These are phyloP conservation scores for Ceriops tagal DNA, from an alignment of 345 rosid species.

Conservation along the genomic window DNA sequence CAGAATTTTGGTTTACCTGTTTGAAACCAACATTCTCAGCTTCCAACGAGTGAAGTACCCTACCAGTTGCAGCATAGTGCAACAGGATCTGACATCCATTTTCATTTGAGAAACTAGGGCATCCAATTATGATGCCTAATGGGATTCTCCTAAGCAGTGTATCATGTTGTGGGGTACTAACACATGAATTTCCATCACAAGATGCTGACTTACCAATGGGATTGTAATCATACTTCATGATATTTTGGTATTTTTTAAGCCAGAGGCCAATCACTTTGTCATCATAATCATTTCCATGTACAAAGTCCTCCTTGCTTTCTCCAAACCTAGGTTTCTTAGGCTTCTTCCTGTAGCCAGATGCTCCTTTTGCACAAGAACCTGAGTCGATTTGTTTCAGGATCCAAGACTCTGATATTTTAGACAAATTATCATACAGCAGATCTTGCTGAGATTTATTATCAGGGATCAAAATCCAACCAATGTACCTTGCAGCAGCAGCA, in stretches of 20 bases:
- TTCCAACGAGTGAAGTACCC: conserved; percentile 22
- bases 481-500: conserved; percentile 59
- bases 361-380: conserved; percentile 22
- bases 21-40: conserved; percentile 19
- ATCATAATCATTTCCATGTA: conserved; percentile 23
- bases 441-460: conserved; percentile 41
- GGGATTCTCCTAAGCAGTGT: conserved; percentile 51
- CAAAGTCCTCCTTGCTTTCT: conserved; percentile 13
- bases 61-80: conserved; percentile 68
- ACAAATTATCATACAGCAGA: conserved; percentile 43
- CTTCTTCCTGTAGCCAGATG: conserved; percentile 33
- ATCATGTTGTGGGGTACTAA: conserved; percentile 24
- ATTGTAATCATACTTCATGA: conserved; percentile 19
- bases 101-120: conserved; percentile 34
- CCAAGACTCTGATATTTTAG: conserved; percentile 50
- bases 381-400: conserved; percentile 26
- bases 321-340: conserved; percentile 37
- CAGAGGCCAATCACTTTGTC: conserved; percentile 33
- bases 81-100: conserved; percentile 54
- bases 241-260: conserved; percentile 49
- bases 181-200: conserved; percentile 17
- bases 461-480: conserved; percentile 69
- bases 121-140: conserved; percentile 56
- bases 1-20: conserved; percentile 22
- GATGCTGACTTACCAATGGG: conserved; percentile 21